These are phyloP conservation scores for Epichloe scottii DNA, from an alignment of 2,329 filamentous ascomycete genomes.

Conservation along the genomic window DNA sequence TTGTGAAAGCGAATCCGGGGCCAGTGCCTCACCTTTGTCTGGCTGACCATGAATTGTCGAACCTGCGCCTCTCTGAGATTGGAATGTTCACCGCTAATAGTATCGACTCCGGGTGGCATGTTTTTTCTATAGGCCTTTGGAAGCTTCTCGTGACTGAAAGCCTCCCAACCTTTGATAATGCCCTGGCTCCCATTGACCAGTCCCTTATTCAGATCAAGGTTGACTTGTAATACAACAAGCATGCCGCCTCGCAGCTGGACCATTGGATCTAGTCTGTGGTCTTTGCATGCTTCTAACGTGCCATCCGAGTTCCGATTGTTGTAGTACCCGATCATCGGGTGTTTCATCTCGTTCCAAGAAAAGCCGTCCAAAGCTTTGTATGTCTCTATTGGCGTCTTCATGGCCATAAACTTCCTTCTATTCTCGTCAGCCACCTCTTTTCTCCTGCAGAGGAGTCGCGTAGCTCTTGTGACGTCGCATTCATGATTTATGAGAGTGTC, in stretches of 20 bases:
- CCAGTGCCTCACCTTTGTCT: constrained; percentile 4
- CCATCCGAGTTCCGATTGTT: constrained; percentile 1
- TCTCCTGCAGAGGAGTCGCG: constrained; percentile 8
- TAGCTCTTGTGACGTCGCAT: constrained; percentile 20
- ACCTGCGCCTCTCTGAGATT: neutral
- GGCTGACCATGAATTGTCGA: constrained; percentile 4
- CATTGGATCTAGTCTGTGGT: constrained; percentile 7
- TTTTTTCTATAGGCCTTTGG: neutral
- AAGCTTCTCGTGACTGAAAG: neutral
- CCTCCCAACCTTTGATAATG: constrained; percentile 11
- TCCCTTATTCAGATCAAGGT: constrained; percentile 7
- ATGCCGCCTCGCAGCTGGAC: constrained; percentile 9
- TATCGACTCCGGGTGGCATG: neutral
- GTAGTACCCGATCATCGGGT: neutral
- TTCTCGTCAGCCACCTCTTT: constrained; percentile 3
- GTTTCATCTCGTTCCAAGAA: neutral
- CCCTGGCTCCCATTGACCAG: constrained; percentile 17
- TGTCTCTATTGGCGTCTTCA: neutral
- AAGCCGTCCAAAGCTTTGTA: neutral
- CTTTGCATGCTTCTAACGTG: constrained; percentile 2
- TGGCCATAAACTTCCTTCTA: neutral
- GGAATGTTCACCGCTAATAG: neutral
- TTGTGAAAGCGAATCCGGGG: constrained; percentile 37
- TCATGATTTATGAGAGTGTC: constrained; percentile 32
- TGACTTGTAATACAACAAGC: constrained; percentile 14